Percentiles rank a stretch among this genome's conserved stretches.
phyloP scores from a whole-genome alignment of 169 alveolate species.

The Cryptosporidium ryanae region DNA sequence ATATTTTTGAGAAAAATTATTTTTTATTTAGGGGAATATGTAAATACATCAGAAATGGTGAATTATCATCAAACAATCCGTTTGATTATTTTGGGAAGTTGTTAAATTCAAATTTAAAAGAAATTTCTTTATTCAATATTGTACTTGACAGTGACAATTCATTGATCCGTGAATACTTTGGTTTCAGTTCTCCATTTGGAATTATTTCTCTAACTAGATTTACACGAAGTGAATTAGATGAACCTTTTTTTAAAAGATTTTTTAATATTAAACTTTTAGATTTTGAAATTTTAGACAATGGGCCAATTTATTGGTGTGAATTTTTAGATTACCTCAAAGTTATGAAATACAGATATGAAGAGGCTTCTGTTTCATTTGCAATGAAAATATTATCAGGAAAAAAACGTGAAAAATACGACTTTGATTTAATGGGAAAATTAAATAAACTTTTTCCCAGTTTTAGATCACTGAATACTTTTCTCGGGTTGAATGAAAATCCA shows the following conservation, averaged over 20 bases:
- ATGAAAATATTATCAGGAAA: neutral
- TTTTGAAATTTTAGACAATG: neutral
- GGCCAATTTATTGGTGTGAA: slow-evolving; percentile 46
- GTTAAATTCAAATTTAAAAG: slow-evolving; percentile 1
- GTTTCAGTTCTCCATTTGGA: slow-evolving; percentile 2
- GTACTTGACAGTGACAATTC: slow-evolving; percentile 5
- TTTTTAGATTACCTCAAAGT: slow-evolving; percentile 10
- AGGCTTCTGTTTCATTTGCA: slow-evolving; percentile 6
- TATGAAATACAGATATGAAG: slow-evolving; percentile 17
- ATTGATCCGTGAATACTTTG: slow-evolving; percentile 15
- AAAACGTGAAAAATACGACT: neutral
- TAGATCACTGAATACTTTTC: slow-evolving; percentile 15
- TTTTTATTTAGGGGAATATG: too few species aligned
- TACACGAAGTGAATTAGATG: neutral
- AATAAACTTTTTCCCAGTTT: slow-evolving; percentile 34
- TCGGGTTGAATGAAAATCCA: slow-evolving; percentile 15
- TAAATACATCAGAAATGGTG: too few species aligned
- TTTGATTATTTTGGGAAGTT: slow-evolving; percentile 20
- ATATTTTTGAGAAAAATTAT: too few species aligned
- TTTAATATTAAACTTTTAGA: neutral
- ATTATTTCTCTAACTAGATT: slow-evolving; percentile 35
- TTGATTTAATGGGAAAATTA: slow-evolving; percentile 16
- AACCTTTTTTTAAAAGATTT: neutral
- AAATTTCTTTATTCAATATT: neutral
- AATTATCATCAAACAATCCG: too few species aligned